Percentiles rank a stretch among this genome's conserved stretches.
Evolutionary conservation across 768 basidiomycete genomes (phyloP).

Genomic region (Sporobolomyces phaffii): DNA sequence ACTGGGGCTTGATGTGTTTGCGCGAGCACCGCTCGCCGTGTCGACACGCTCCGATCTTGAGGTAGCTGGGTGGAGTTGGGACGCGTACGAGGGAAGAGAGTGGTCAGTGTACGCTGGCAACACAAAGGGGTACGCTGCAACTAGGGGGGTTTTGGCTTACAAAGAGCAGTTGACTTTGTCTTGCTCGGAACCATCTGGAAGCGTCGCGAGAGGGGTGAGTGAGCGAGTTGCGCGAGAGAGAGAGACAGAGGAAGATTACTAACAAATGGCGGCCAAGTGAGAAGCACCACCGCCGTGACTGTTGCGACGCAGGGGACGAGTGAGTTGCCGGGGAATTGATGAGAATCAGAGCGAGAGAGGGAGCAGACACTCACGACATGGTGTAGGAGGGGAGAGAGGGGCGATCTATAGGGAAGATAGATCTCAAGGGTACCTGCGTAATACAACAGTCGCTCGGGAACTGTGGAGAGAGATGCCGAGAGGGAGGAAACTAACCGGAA

Average conservation of each 20-base stretch:
- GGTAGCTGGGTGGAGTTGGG: conserved; percentile 17
- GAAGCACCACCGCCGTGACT: conserved; percentile 36
- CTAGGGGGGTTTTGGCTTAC: conserved; percentile 69
- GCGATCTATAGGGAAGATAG: not conserved
- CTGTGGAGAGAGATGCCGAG: not conserved
- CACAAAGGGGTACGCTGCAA: not conserved
- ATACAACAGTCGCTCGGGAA: conserved; percentile 9
- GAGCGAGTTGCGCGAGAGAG: not conserved
- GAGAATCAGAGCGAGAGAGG: not conserved
- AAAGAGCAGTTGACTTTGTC: conserved; percentile 88
- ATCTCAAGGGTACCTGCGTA: conserved; percentile 13
- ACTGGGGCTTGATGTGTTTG: conserved; percentile 96
- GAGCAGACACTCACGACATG: conserved; percentile 33
- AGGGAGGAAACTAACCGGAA: not conserved
- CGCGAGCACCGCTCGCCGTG: conserved; percentile 97
- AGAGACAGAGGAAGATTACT: not conserved
- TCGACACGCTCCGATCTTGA: conserved; percentile 91
- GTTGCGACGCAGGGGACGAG: not conserved
- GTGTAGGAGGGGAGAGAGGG: not conserved
- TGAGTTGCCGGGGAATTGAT: not conserved
- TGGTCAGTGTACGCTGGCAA: not conserved
- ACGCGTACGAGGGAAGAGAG: not conserved
- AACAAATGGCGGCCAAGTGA: conserved; percentile 37
- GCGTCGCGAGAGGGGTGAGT: not conserved
- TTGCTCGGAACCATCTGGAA: conserved; percentile 47